Conservation (phyloP, 2,329 filamentous ascomycete genomes). For the Colletotrichum sp. region DNA sequence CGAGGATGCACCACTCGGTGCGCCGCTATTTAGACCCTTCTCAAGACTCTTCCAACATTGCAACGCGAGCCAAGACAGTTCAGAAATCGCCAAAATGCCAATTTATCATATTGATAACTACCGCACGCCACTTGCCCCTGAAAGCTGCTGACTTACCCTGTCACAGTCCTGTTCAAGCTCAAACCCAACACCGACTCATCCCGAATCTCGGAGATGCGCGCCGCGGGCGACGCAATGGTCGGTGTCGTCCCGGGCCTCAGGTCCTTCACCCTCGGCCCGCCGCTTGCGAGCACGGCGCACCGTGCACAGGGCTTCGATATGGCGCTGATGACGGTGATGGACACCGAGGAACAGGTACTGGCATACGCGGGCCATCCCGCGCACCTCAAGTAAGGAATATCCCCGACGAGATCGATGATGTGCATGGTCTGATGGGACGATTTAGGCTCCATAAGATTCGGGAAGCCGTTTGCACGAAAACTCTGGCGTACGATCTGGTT, state of each 20-base stretch:
- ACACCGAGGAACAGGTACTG: slow-evolving; percentile 21
- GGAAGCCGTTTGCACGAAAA: slow-evolving; percentile 14
- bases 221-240: background rate
- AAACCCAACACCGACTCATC: background rate
- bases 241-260: background rate
- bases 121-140: too few relatives aligned
- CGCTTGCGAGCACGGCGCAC: slow-evolving; percentile 18
- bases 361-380: slow-evolving; percentile 23
- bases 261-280: background rate
- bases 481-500: slow-evolving; percentile 20
- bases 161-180: slow-evolving; percentile 18
- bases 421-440: background rate
- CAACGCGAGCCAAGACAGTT: background rate
- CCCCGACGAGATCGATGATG: background rate
- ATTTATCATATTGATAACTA: slow-evolving; percentile 11
- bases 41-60: background rate
- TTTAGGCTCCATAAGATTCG: slow-evolving; percentile 13
- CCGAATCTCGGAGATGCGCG: background rate
- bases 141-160: background rate
- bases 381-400: slow-evolving; percentile 5
- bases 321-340: slow-evolving; percentile 21
- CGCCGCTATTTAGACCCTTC: background rate
- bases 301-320: slow-evolving; percentile 22
- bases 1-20: background rate
- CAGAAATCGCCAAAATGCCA: background rate